These are phyloP conservation scores for Albifimbria verrucaria DNA, from an alignment of 2,329 filamentous ascomycete species.

Conservation along the genomic window DNA sequence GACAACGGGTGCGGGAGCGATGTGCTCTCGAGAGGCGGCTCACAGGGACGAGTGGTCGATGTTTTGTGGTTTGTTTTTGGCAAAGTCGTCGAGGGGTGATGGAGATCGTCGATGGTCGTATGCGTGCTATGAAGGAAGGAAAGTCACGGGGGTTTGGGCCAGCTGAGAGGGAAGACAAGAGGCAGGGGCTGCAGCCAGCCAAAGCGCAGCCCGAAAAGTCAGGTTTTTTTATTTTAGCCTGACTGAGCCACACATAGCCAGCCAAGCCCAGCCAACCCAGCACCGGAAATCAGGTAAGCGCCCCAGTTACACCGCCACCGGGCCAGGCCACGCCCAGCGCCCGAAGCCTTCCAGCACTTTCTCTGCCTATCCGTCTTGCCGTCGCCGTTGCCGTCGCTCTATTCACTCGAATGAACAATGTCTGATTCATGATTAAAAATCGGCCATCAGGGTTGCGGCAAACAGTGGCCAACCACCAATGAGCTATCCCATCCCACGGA, in stretches of 20 bases:
- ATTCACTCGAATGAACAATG: too few relatives aligned
- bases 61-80: too few relatives aligned
- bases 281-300: background rate
- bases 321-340: background rate
- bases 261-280: conserved; percentile 9
- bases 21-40: background rate
- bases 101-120: background rate
- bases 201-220: conserved; percentile 28
- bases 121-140: conserved; percentile 1
- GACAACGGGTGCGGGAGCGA: conserved; percentile 9
- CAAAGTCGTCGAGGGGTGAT: background rate
- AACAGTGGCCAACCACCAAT: too few relatives aligned
- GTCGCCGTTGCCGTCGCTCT: too few relatives aligned
- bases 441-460: background rate
- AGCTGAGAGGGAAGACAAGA: background rate
- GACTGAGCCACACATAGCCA: conserved; percentile 13
- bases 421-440: background rate
- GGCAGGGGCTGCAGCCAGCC: conserved; percentile 7
- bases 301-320: conserved; percentile 20
- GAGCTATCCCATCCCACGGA: too few relatives aligned
- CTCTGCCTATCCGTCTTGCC: too few relatives aligned
- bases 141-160: conserved; percentile 1
- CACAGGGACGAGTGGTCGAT: background rate
- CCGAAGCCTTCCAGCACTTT: background rate
- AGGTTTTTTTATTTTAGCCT: conserved; percentile 20